Evolutionary conservation across 179 eudicot genomes (phyloP).

Genomic region (Sideroxylon spinosum): DNA sequence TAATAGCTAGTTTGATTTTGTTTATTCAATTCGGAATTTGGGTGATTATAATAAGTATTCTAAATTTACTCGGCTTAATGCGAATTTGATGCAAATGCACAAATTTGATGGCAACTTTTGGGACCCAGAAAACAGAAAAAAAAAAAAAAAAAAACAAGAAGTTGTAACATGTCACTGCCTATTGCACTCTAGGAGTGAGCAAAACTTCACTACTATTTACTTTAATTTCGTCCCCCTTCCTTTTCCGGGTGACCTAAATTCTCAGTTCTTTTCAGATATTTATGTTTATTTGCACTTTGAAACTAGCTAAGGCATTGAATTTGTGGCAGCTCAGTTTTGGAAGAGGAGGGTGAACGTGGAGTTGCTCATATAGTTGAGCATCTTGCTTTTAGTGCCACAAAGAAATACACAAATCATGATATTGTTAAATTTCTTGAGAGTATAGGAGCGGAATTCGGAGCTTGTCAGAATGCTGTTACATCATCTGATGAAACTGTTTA

Average conservation of each 20-base stretch:
- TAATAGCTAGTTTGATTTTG: background rate
- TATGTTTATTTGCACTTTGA: background rate
- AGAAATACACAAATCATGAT: slow-evolving; percentile 80
- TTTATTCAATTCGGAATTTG: background rate
- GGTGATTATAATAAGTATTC: background rate
- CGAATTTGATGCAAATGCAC: background rate
- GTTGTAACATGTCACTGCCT: background rate
- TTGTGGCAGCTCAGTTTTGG: slow-evolving; percentile 91
- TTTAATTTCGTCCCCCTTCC: background rate
- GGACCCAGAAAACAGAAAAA: background rate
- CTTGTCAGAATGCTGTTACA: slow-evolving; percentile 87
- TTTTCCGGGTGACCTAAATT: background rate
- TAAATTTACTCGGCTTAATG: background rate
- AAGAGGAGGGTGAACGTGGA: slow-evolving; percentile 88
- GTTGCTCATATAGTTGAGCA: slow-evolving; percentile 95
- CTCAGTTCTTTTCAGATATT: slow-evolving; percentile 1
- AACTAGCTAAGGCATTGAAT: slow-evolving; percentile 22
- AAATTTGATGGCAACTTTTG: background rate
- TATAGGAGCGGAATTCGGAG: slow-evolving; percentile 89
- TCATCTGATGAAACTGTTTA: slow-evolving; percentile 83
- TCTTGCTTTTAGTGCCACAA: slow-evolving; percentile 89
- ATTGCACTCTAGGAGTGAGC: too few relatives aligned
- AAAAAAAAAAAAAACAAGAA: too few relatives aligned
- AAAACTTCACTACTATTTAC: background rate
- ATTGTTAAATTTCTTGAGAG: slow-evolving; percentile 85